Evolutionary conservation across 2,329 filamentous ascomycete species (phyloP), one percentile per base, ranked within the genome.

Genomic region (Fusarium sp.): DNA sequence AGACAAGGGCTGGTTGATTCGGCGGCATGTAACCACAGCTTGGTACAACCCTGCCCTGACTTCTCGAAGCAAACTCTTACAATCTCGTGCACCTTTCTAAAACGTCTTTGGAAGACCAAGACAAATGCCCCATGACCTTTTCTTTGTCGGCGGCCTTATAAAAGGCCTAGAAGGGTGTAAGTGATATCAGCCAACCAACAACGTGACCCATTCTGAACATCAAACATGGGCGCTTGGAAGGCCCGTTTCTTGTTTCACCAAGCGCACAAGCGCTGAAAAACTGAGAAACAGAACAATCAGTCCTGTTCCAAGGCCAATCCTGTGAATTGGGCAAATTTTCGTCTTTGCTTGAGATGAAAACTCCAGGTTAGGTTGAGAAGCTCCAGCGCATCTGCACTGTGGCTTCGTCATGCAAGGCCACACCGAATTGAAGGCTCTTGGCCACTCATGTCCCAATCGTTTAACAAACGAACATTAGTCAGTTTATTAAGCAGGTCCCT

Each of bases 231-330:
- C 59, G 62, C 60, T 63, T 63, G 46, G 33, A 55, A 49, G 57
- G 38, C 59, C 58, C 56, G 35, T 64, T 46, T 59, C 18, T 42
- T 46, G 72, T 74, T 74, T 70, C 72, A 74, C 64, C 31, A 74
- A 71, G 64, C 69, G 69, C 67, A 70, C 67, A 75, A 72, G 61
- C 63, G 69, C 70, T 31, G 37, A 38, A 62, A 37, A 50, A 26
- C 41, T 23, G 28, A 60, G n/a, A 18, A 63, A 38, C 33, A 37
- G 38, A 42, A 50, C 15, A 33, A 33, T 13, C 33, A 21, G 20
- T 6, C 18, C 18, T 26, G 20, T 18, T 35, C 10, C 29, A 15
- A 35, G 13, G 24, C 21, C n/a, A 15, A 37, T 11, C 21, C 13
- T 49, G 28, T 15, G 7, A 8, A 5, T 18, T 8, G 16, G 31